Conservation (phyloP, 176 grass and related monocot species). For the Avena insularis region DNA sequence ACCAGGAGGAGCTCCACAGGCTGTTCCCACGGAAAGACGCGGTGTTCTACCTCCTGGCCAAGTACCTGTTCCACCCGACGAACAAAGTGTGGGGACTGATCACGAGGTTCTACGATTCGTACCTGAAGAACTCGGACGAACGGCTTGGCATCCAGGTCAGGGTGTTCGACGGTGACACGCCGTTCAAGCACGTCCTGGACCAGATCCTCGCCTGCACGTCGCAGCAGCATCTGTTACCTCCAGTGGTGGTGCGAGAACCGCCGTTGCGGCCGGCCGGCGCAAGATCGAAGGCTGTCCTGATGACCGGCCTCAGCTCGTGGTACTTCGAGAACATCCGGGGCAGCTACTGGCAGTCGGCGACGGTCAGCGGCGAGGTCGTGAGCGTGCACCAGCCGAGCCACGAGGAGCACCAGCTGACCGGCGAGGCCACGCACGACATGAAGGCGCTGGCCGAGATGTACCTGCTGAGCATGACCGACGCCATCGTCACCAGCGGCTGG, state of each 20-base stretch:
- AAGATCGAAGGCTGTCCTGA: conserved; percentile 32
- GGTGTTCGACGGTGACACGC: conserved; percentile 57
- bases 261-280: neutral
- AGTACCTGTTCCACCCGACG: conserved; percentile 63
- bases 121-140: conserved; percentile 45
- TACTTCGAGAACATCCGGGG: conserved; percentile 68
- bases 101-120: conserved; percentile 60
- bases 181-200: conserved; percentile 48
- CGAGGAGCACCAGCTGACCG: conserved; percentile 58
- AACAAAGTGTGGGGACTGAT: conserved; percentile 68
- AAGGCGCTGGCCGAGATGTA: conserved; percentile 72
- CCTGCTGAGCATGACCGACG: conserved; percentile 58
- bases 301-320: conserved; percentile 50
- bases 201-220: conserved; percentile 57
- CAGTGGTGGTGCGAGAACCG: neutral
- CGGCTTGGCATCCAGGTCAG: conserved; percentile 59
- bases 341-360: conserved; percentile 60
- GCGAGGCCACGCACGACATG: conserved; percentile 58
- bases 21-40: conserved; percentile 62
- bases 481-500: conserved; percentile 57
- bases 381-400: conserved; percentile 75
- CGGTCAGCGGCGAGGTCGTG: conserved; percentile 54
- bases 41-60: conserved; percentile 64
- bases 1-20: conserved; percentile 51
- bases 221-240: conserved; percentile 42